Evolutionary conservation across 73 alveolate species (phyloP).

Genomic region (Stentor coeruleus): DNA sequence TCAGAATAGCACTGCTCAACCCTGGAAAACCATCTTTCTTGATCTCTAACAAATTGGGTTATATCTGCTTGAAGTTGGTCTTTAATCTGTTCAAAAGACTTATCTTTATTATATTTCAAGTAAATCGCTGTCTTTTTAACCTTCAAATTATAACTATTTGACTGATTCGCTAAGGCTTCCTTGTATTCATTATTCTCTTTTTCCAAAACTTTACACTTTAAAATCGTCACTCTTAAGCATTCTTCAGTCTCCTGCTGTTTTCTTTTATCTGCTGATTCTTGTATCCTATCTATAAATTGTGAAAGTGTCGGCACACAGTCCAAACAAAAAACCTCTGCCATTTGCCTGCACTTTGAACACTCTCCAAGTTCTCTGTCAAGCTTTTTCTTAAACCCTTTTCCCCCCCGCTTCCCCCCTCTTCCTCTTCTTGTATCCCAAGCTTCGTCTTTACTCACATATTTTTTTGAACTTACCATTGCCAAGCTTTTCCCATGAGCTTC

Average conservation of each 20-base stretch:
- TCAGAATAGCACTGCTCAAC: neutral
- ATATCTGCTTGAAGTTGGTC: neutral
- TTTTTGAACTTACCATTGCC: neutral
- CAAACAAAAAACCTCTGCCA: neutral
- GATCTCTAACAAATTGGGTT: neutral
- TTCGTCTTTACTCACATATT: neutral
- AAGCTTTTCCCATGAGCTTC: neutral
- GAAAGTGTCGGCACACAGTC: no score
- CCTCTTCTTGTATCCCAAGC: slow-evolving; percentile 2
- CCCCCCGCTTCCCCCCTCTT: neutral
- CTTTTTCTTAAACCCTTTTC: neutral
- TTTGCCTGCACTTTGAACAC: neutral
- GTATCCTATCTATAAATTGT: neutral
- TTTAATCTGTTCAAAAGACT: neutral
- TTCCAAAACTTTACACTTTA: neutral
- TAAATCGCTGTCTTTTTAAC: neutral
- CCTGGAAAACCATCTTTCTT: neutral
- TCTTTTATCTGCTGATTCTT: neutral
- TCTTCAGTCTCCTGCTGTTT: neutral
- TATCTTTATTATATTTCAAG: neutral
- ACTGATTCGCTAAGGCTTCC: neutral
- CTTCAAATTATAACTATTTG: neutral
- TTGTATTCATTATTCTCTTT: neutral
- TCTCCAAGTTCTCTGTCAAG: neutral
- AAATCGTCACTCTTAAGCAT: neutral